phyloP scores from a whole-genome alignment of 305 asterid genomes.

The Andrographis paniculata region DNA sequence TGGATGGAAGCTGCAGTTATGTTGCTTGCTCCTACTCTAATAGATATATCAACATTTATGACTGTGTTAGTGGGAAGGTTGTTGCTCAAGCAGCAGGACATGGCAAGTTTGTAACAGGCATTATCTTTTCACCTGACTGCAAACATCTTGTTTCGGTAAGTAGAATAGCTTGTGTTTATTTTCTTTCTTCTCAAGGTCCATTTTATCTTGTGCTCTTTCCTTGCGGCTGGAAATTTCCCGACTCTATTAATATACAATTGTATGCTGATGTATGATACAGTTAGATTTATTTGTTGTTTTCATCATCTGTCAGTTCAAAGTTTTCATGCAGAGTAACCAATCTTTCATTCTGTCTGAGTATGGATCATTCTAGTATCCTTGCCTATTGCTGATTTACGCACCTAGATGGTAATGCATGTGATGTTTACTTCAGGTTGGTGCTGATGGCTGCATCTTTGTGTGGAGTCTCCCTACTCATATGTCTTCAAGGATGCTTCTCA shows the following conservation, averaged over 20 bases:
- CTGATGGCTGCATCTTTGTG: conserved; percentile 57
- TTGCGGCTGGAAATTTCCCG: background rate
- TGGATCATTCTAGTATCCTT: background rate
- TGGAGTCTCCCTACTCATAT: conserved; percentile 54
- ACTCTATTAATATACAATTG: no score
- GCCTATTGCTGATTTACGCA: conserved; percentile 3
- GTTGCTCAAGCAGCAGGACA: conserved; percentile 64
- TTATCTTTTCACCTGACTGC: conserved; percentile 55
- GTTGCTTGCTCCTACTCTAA: conserved; percentile 51
- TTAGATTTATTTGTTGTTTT: background rate
- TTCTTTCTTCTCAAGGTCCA: no score
- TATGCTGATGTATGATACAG: background rate
- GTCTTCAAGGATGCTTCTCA: conserved; percentile 39
- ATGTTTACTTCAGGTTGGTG: conserved; percentile 36
- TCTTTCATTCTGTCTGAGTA: no score
- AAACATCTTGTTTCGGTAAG: conserved; percentile 60
- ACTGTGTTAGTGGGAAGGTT: conserved; percentile 40
- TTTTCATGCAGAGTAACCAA: background rate
- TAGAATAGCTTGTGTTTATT: no score
- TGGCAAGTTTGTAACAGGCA: conserved; percentile 44
- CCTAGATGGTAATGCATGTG: conserved; percentile 6
- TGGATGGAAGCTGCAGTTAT: conserved; percentile 51
- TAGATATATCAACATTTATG: conserved; percentile 46
- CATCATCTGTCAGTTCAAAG: background rate
- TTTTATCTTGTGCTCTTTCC: background rate